phyloP scores from a whole-genome alignment of 2,329 filamentous ascomycete species.

The Penicillium paneum region DNA sequence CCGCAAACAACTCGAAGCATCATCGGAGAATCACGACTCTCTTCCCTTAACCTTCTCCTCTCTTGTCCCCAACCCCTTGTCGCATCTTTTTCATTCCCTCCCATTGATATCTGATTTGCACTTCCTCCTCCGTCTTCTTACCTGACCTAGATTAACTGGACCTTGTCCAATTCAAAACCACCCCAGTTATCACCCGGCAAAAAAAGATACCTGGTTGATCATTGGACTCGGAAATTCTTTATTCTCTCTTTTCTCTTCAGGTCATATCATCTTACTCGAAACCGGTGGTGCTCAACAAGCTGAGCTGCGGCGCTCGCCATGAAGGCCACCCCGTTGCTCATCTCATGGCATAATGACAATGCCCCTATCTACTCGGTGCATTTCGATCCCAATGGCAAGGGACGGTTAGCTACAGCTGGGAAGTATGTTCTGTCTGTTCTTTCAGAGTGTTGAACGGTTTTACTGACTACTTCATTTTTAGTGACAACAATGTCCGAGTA shows the following conservation, averaged over 20 bases:
- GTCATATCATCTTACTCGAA: background rate
- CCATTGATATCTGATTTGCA: background rate
- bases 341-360: constrained; percentile 98
- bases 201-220: constrained; percentile 8
- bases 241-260: background rate
- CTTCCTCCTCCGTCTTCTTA: background rate
- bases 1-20: constrained; percentile 29
- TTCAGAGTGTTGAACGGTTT: background rate
- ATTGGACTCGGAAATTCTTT: constrained; percentile 5
- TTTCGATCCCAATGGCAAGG: constrained; percentile 90
- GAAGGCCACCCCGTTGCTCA: constrained; percentile 94
- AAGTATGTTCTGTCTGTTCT: constrained; percentile 51
- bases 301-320: constrained; percentile 53
- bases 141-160: background rate
- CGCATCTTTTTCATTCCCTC: background rate
- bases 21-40: constrained; percentile 22
- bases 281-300: constrained; percentile 11
- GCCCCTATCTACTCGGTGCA: constrained; percentile 95
- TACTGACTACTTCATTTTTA: constrained; percentile 24
- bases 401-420: constrained; percentile 85
- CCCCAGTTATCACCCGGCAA: constrained; percentile 5
- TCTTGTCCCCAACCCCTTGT: background rate
- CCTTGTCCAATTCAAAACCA: constrained; percentile 2
- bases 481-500: constrained; percentile 91
- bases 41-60: background rate